Base-by-base conservation (phyloP, 2,329 filamentous ascomycete genomes). In the Penicillium corylophilum region DNA sequence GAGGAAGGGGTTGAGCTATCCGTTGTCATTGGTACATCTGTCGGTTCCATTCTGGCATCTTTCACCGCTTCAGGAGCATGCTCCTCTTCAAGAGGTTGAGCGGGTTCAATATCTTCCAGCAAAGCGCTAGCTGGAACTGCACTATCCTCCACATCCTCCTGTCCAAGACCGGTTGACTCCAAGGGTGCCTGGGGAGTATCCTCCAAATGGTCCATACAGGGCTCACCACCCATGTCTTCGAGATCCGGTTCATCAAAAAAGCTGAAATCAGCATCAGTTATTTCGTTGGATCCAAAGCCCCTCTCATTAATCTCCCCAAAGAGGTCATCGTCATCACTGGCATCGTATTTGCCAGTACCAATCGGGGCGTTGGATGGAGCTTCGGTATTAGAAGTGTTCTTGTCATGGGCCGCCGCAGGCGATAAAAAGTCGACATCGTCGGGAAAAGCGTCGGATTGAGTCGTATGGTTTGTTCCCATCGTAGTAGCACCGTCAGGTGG, bases 261-360 rank as follows among this genome's bases (percentile, higher is more conserved):
- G 63, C 78, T 83, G 65, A 85, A 86, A 60, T 86, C 83, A 4
- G 78, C 82, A 60, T 85, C 83, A 2, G 78, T 82, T 20, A 84
- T 77, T n/a, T 75, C 77, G 59, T 79, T 78, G n/a, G 74, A 70
- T 20, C 72, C 78, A 63, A 82, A 82, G 42, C 76, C 74, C 44
- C 76, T 77, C 44, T 77, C 79, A 44, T 82, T 77, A 66, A 81
- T 77, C 48, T 82, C 80, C 13, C 79, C 80, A 52, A 85, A 85
- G 1, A 85, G 69, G 63, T 84, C 82, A 54, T 84, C 82, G 41
- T 76, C 73, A 24, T 66, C 71, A 23, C 68, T 72, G 4, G 68
- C 70, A 57, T 71, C 71, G 50, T 77, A 77, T 47, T 71, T 64
- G 7, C 71, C 72, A 9, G 69, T 70, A 40, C 70, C 72, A 44